Evolutionary conservation across 2,329 filamentous ascomycete species (phyloP), one percentile per base, ranked within the genome.

Genomic region (Cercospora zeae-maydis): DNA sequence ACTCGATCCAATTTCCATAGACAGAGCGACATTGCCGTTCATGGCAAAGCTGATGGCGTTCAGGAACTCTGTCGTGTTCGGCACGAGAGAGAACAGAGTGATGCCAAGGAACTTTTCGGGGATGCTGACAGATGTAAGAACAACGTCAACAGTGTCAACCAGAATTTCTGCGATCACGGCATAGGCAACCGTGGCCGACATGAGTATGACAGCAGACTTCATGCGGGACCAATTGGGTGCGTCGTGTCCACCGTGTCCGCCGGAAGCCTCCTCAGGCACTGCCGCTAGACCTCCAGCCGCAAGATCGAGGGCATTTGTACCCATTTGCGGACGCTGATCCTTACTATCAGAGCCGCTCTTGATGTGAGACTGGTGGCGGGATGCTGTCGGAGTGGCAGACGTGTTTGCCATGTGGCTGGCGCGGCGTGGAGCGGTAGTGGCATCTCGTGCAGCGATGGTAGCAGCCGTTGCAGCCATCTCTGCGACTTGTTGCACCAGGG

Each of bases 41-140:
- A 99, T 99, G 59, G 95, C 95, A 75, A 99, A 99, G 0, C 93
- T 97, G 63, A 99, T 99, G 75, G 93, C 95, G 77, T 99, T 99
- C 88, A 99, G 77, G 75, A 99, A 99, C 75, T 99, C 95, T 1
- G 95, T 99, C 1, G 95, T 98, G 79, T 99, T 99, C 11, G 95
- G 95, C 7, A 99, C 96, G 66, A 99, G 82, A 5, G 96, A 93
- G 76, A 99, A 99, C 52, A 99, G 82, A 1, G 95, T 98, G 68
- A 99, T 96, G 52, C 95, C 95, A 61, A 99, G 80, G 78, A 99
- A 98, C 76, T 99, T 99, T 74, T 98, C 92, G 74, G 98, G 93
- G 70, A 99, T 92, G 57, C 92, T 87, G 59, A 96, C 89, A 66
- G 90, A 93, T 67, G 93, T 87, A 57, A 99, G 79, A 6, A 99